These are phyloP conservation scores for Ceratobasidium sp. DNA, from an alignment of 1,284 basidiomycete genomes.

Conservation along the genomic window DNA sequence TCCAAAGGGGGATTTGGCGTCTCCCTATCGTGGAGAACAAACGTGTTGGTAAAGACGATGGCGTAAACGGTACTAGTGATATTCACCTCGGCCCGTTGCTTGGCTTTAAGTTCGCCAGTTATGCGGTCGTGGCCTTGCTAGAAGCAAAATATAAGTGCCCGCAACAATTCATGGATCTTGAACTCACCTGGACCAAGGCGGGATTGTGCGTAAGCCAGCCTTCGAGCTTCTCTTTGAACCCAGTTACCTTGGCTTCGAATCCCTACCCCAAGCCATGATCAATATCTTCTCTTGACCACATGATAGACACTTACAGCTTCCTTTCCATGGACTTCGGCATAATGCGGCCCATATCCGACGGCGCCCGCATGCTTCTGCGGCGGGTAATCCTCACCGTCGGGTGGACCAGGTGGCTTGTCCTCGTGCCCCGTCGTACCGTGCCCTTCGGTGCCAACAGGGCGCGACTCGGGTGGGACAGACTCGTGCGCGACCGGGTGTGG, in stretches of 20 bases:
- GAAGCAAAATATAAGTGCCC: no score
- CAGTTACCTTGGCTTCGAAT: constrained; percentile 47
- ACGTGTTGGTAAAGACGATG: background rate
- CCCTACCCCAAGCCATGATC: constrained; percentile 25
- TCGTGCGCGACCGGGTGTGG: constrained; percentile 36
- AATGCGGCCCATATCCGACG: constrained; percentile 59
- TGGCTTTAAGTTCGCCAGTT: constrained; percentile 47
- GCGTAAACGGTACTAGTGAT: background rate
- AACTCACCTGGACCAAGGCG: constrained; percentile 45
- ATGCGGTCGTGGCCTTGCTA: constrained; percentile 44
- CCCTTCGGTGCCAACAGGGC: constrained; percentile 1
- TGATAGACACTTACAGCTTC: constrained; percentile 35
- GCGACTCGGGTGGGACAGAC: constrained; percentile 21
- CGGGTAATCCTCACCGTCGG: constrained; percentile 52
- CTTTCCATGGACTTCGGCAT: constrained; percentile 50
- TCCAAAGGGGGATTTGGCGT: background rate
- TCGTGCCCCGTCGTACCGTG: constrained; percentile 7
- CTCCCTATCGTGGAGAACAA: background rate
- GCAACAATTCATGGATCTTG: background rate
- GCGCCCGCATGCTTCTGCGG: constrained; percentile 58
- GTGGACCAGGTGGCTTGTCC: constrained; percentile 18
- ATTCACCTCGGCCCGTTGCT: constrained; percentile 35
- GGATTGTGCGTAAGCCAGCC: constrained; percentile 48
- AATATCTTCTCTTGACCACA: background rate
- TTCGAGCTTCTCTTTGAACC: constrained; percentile 48